Evolutionary conservation across 192 early-diverging fungal genomes (phyloP), one percentile per base, ranked within the genome.

Genomic region (Linnemannia zychae): DNA sequence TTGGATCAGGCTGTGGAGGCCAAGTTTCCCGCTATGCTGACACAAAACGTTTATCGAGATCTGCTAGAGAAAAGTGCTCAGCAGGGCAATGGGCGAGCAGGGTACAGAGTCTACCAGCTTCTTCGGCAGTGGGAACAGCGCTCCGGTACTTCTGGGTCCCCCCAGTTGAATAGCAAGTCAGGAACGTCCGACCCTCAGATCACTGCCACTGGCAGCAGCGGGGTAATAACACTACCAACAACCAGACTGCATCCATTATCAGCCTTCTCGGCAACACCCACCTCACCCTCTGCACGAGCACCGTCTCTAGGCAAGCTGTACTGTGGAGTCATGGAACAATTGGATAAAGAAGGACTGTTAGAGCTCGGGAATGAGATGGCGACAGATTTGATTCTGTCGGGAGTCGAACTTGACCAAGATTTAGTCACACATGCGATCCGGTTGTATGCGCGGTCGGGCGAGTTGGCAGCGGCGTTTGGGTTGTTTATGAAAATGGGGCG

Each of bases 401-500:
- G 79, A 11, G 53, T 71, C 7, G 73, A 81, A 6, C 33, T 81
- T 72, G 66, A 72, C 33, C 73, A 75, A 52, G 67, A 71, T 15
- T 50, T 81, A n/a, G 73, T 72, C 1, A 28, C 49, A 15, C 28
- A n/a, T n/a, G 71, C 79, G 0, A 69, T 81, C 24, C 33, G 73
- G 20, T 34, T 71, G 15, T 81, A 75, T 71, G 73, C 79, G 28
- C 63, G 44, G 22, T 70, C 73, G 2, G 79, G 73, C 20, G 79
- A 81, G 33, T n/a, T 81, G 53, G 36, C 79, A 16, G 67, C 79
- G 0, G 79, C 79, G 1, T 81, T 81, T 71, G 79, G 79, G 37
- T 44, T 81, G 24, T 81, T 81, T 52, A 72, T 57, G 67, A 81
- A 75, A 67, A 81, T 81, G 79, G 67, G 52, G 1, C 71, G 63